Conservation (phyloP, 2,329 filamentous ascomycete species). For the Sporothrix inflata region DNA sequence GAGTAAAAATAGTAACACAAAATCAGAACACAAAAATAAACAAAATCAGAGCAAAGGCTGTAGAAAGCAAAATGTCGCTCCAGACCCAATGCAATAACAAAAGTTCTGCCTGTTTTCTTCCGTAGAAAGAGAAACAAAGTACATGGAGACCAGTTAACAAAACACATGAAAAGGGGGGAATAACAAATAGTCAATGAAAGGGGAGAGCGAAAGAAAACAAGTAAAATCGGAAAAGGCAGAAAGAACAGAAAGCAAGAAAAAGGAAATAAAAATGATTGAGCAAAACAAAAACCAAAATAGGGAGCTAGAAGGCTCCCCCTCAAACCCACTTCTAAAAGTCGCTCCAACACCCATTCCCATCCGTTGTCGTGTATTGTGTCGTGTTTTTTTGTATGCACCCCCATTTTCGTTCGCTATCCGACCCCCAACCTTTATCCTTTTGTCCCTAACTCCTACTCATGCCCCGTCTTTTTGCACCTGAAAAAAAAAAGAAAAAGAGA, state of each 20-base stretch:
- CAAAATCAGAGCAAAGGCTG: neutral
- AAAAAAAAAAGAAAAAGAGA: neutral
- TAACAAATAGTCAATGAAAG: neutral
- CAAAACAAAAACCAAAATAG: neutral
- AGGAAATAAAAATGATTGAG: constrained; percentile 29
- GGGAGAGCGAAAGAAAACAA: constrained; percentile 30
- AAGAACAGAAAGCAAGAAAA: neutral
- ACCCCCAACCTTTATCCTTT: neutral
- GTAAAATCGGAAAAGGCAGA: constrained; percentile 29
- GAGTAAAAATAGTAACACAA: neutral
- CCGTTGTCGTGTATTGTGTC: constrained; percentile 26
- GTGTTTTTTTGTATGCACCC: constrained; percentile 1
- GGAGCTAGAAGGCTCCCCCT: neutral
- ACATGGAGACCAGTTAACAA: neutral
- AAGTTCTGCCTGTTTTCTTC: neutral
- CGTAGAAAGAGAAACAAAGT: neutral
- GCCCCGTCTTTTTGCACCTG: neutral
- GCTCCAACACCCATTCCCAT: constrained; percentile 8
- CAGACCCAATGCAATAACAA: neutral
- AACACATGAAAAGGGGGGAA: constrained; percentile 13
- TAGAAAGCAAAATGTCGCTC: neutral
- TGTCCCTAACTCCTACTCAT: constrained; percentile 2
- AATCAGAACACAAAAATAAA: neutral
- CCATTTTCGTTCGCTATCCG: neutral
- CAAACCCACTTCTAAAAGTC: constrained; percentile 21